phyloP scores from a whole-genome alignment of 1,139 yeast genomes.

The Kodamaea fungicola region DNA sequence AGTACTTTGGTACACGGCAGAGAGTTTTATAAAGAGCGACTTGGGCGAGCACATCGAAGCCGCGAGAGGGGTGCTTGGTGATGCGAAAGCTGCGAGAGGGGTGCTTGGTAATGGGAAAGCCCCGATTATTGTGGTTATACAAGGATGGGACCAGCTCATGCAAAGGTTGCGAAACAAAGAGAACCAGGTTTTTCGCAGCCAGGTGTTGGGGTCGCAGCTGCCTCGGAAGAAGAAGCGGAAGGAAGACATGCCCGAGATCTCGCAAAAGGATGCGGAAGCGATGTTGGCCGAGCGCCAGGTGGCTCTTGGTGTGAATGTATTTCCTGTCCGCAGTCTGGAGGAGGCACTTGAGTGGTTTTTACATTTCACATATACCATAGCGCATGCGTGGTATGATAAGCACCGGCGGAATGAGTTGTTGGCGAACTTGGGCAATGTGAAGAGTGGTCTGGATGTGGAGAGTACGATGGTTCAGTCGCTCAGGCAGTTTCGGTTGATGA shows the following conservation, averaged over 20 bases:
- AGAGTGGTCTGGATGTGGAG: constrained; percentile 47
- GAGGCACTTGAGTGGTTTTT: constrained; percentile 56
- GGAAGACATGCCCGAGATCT: constrained; percentile 15
- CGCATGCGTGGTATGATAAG: constrained; percentile 52
- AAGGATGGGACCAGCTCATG: constrained; percentile 46
- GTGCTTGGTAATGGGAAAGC: constrained; percentile 10
- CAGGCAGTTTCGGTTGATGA: constrained; percentile 55
- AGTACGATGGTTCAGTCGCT: constrained; percentile 49
- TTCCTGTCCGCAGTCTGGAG: constrained; percentile 40
- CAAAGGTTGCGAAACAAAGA: constrained; percentile 41
- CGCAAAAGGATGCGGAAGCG: constrained; percentile 36
- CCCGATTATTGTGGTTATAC: constrained; percentile 42
- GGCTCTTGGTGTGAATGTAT: constrained; percentile 38
- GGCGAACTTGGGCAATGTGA: constrained; percentile 52
- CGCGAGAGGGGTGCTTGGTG: constrained; percentile 2
- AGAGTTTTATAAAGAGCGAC: constrained; percentile 29
- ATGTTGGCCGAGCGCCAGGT: constrained; percentile 28
- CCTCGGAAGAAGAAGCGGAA: constrained; percentile 3
- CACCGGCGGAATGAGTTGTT: constrained; percentile 50
- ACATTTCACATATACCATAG: constrained; percentile 55
- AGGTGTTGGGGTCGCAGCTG: constrained; percentile 26
- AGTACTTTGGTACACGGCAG: constrained; percentile 46
- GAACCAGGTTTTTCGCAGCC: constrained; percentile 42
- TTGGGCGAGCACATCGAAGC: neutral
- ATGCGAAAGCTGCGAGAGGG: constrained; percentile 18